These are phyloP conservation scores for Amylocarpus encephaloides DNA, from an alignment of 2,329 filamentous ascomycete species.

Conservation along the genomic window DNA sequence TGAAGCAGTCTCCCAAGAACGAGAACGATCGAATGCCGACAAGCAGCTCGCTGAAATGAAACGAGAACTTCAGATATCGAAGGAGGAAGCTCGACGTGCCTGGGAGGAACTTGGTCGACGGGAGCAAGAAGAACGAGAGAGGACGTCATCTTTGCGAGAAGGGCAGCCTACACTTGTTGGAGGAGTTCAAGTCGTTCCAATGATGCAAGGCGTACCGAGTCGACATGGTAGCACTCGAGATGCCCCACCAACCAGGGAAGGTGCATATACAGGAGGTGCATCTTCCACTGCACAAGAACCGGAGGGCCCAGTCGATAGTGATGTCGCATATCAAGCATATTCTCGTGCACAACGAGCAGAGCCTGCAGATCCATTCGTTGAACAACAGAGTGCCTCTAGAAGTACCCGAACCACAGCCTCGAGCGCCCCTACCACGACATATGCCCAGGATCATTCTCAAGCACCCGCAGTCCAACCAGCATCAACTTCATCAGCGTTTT, in stretches of 20 bases:
- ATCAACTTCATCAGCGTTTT: slow-evolving; percentile 34
- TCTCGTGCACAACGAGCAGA: slow-evolving; percentile 40
- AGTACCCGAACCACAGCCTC: slow-evolving; percentile 19
- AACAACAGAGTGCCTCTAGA: slow-evolving; percentile 32
- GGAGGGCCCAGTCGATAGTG: slow-evolving; percentile 23
- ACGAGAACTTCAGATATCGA: slow-evolving; percentile 88
- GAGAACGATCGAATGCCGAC: slow-evolving; percentile 63
- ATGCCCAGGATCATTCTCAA: slow-evolving; percentile 36
- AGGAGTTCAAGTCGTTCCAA: slow-evolving; percentile 91
- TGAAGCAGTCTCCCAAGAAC: slow-evolving; percentile 59
- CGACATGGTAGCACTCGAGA: slow-evolving; percentile 40
- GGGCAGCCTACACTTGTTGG: slow-evolving; percentile 86
- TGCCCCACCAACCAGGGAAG: slow-evolving; percentile 40
- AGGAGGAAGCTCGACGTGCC: slow-evolving; percentile 88
- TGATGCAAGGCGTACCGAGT: slow-evolving; percentile 65
- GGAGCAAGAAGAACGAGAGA: slow-evolving; percentile 88
- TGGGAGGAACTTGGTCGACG: slow-evolving; percentile 95
- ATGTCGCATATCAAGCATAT: slow-evolving; percentile 26
- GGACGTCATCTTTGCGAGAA: slow-evolving; percentile 75
- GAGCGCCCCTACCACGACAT: slow-evolving; percentile 17
- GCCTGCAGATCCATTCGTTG: slow-evolving; percentile 58
- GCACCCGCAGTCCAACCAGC: slow-evolving; percentile 39
- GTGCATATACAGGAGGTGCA: slow-evolving; percentile 35
- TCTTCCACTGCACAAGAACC: slow-evolving; percentile 13
- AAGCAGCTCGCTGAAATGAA: slow-evolving; percentile 84